A percentile compares a stretch with the other conserved stretches of the same genome.
phyloP scores from a whole-genome alignment of 1,284 basidiomycete species.

The Apiotrichum mycotoxinovorans region DNA sequence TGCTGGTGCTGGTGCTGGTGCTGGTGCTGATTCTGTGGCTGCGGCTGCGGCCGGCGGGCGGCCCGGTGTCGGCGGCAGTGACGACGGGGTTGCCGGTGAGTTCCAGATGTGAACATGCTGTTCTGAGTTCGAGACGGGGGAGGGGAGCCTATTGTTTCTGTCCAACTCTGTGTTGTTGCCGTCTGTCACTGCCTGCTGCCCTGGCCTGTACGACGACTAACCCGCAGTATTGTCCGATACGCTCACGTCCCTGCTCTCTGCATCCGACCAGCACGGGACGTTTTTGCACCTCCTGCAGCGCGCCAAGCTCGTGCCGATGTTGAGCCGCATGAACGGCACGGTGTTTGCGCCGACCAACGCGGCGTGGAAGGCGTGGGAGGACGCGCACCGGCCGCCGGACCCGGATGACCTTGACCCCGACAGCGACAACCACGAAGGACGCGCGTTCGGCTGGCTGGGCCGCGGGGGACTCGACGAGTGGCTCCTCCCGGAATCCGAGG shows the following conservation, averaged over 20 bases:
- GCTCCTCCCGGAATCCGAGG: conserved; percentile 9
- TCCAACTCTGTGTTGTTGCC: too few species aligned
- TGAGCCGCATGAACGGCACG: conserved; percentile 79
- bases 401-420: conserved; percentile 6
- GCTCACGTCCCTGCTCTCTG: conserved; percentile 72
- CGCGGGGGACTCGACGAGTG: conserved; percentile 34
- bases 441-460: conserved; percentile 32
- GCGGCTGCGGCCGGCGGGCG: too few species aligned
- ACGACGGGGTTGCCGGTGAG: too few species aligned
- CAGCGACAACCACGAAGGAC: too few species aligned
- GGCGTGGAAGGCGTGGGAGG: conserved; percentile 60
- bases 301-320: conserved; percentile 81
- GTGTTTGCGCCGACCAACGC: conserved; percentile 94
- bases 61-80: too few species aligned
- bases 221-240: conserved; percentile 24
- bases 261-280: conserved; percentile 73
- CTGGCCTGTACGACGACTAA: too few species aligned
- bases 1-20: too few species aligned
- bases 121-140: too few species aligned
- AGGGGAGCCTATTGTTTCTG: too few species aligned
- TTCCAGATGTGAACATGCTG: too few species aligned
- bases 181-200: too few species aligned
- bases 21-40: too few species aligned
- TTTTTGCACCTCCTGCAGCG: conserved; percentile 78
- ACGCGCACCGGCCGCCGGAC: conserved; percentile 24